Base-by-base conservation (phyloP, 2,329 filamentous ascomycete species). In the Canariomyces notabilis region DNA sequence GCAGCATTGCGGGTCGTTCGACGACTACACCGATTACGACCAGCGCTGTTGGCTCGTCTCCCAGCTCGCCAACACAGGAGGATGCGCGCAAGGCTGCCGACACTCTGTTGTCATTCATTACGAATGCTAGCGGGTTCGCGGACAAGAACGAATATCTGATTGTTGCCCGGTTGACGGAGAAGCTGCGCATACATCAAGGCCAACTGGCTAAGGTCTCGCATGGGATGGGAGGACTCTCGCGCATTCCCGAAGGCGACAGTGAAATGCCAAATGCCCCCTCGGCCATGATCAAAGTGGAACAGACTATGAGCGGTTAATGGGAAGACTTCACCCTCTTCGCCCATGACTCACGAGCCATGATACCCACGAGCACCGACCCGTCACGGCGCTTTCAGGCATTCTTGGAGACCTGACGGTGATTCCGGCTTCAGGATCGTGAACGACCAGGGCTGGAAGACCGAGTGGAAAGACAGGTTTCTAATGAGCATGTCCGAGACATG, bases 21-120 rank as follows among this genome's bases (percentile, higher is more conserved):
- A 44, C 49, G 7, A 51, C 52, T 5, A 52, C 53, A 6, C 49
- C 54, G 4, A 29, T 52, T 15, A 48, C 50, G 7, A 46, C 63
- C 39, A 69, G 66, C 14, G 66, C 69, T 2, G 70, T 80, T 31
- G 70, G 79, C 50, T 75, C 77, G 33, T 75, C 80, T 40, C 76
- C 83, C 1, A 77, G 67, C 21, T 85, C 85, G 2, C 86, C 85
- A 0, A 89, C 84, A 0, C 86, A 89, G 56, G 89, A 96, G 57
- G 89, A 97, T 64, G 90, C 90, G 4, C 79, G 87, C 32, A 77
- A 81, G 42, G 91, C 90, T 1, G 76, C 94, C 4, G 84, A 91
- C 58, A 82, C 90, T 2, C 79, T 96, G 16, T 77, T 95, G 63
- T 83, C 70, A 50, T 95, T 91, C 61, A 85, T 96, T 63, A 79